Evolutionary conservation across 768 basidiomycete species (phyloP), one percentile per base, ranked within the genome.

Genomic region (Rubroboletus pulcherrimus): DNA sequence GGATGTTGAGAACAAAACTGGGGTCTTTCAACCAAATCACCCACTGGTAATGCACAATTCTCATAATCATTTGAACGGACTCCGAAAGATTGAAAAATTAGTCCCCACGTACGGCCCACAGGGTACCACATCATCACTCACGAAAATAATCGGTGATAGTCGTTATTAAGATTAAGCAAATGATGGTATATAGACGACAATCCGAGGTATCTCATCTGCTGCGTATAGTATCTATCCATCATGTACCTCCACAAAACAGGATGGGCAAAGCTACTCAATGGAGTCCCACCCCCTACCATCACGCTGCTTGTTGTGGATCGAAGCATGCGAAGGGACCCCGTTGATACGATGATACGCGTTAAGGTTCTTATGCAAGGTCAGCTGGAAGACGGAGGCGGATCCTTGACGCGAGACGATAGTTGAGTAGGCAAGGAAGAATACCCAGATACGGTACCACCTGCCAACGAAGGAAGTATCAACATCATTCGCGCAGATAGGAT

Each of bases 301-400:
- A 17, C 66, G 66, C 15, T 68, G 30, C 53, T 77, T 80, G 60
- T 87, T 82, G 60, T 88, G 88, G 63, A 91, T 87, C 8, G 87
- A 88, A n/a, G 78, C 77, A 65, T 98, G 96, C 63, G 81, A 89
- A 17, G 81, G 75, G 29, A 96, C 83, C 31, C 92, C 93, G 42
- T 89, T 84, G 64, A 97, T 81, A 56, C 97, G 89, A 68, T 93
- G 93, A 78, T 86, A 98, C 0, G 87, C 91, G 68, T 98, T 98
- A 61, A 98, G 75, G 79, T 98, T 99, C 79, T 99, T 99, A 80
- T 98, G 96, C 58, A 95, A 74, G 5, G 95, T 98, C 68, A 99
- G 84, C 76, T 98, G 95, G 89, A 96, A 99, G 40, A 98, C 89
- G 0, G 93, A 91, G 7, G 89, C 85, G 12, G 87, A 78, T 34